A percentile compares a stretch with the other conserved stretches of the same genome.
Conservation (phyloP, 1,284 basidiomycete genomes). For the Retiboletus flavoniger region DNA sequence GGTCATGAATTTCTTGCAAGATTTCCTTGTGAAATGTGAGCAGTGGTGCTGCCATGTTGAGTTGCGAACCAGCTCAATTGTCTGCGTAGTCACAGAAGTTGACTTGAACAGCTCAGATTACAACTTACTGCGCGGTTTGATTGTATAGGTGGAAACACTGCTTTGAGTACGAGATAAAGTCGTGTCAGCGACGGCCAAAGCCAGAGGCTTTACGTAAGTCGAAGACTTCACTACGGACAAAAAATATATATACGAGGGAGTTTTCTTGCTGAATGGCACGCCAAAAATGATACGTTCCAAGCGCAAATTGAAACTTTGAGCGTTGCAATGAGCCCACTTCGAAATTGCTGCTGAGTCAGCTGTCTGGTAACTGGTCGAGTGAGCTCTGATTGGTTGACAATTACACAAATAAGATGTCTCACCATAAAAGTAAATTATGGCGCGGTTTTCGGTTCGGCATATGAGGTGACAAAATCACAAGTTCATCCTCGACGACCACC, state of each 20-base stretch:
- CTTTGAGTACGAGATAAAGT: not conserved
- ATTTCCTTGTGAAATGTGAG: conserved; percentile 67
- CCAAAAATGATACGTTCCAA: too few species aligned
- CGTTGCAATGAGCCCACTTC: too few species aligned
- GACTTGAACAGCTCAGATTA: conserved; percentile 2
- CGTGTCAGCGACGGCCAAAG: too few species aligned
- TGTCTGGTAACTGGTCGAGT: too few species aligned
- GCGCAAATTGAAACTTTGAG: too few species aligned
- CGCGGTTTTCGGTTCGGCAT: too few species aligned
- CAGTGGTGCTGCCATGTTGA: conserved; percentile 37
- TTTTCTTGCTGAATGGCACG: too few species aligned
- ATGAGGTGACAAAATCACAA: too few species aligned
- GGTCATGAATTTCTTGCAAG: conserved; percentile 69
- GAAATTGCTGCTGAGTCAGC: not conserved
- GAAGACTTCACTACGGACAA: too few species aligned
- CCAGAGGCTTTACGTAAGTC: not conserved
- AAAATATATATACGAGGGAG: too few species aligned
- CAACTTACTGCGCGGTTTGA: not conserved
- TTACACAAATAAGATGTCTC: too few species aligned
- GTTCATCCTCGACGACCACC: not conserved
- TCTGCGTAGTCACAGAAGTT: not conserved
- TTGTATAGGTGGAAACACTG: not conserved
- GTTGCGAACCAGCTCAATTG: not conserved
- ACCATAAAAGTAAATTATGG: not conserved
- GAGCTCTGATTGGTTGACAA: too few species aligned